Evolutionary conservation across 2,329 filamentous ascomycete genomes (phyloP), one percentile per base, ranked within the genome.

Genomic region (Fusarium euwallaceae): DNA sequence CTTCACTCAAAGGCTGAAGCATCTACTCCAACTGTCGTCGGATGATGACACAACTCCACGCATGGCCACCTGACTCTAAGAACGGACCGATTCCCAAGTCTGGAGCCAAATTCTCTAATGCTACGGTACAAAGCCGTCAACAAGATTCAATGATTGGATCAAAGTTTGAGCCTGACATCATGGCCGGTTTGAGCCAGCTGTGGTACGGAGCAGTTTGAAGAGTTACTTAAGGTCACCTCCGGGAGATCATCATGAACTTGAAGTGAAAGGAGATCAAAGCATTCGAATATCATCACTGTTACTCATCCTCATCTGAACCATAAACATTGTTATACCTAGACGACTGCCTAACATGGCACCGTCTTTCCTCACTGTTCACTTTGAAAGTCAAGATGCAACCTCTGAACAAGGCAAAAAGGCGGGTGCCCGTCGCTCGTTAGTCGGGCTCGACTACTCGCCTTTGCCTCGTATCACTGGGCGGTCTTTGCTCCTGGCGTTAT

Each of bases 401-500:
- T 79, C 81, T 12, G 84, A 85, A 65, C 84, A 84, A 70, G 74
- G 76, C 12, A 67, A 60, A 16, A 55, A 75, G 51, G 72, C 70
- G 41, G 67, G 76, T 60, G 77, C 76, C 36, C 81, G 83, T 32
- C 76, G 76, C 37, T 83, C 84, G 6, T 79, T 84, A 22, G 79
- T 81, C 4, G 80, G 81, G 10, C 80, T 87, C 3, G 85, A 87
- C 80, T 87, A 86, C 74, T 86, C 85, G 12, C 86, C 86, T 2
- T 73, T 86, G 32, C 83, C 81, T 64, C 83, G 83, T 1, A 55
- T 86, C 16, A 83, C 85, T 1, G 76, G 78, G 5, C 80, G 80
- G 3, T 83, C 84, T 1, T 68, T 85, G 2, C 71, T 80, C 4
- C 82, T 86, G 76, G 85, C 80, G 1, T 66, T 82, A 1, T 79